These are phyloP conservation scores for Vicia villosa DNA, from an alignment of 306 rosid species.

Conservation along the genomic window DNA sequence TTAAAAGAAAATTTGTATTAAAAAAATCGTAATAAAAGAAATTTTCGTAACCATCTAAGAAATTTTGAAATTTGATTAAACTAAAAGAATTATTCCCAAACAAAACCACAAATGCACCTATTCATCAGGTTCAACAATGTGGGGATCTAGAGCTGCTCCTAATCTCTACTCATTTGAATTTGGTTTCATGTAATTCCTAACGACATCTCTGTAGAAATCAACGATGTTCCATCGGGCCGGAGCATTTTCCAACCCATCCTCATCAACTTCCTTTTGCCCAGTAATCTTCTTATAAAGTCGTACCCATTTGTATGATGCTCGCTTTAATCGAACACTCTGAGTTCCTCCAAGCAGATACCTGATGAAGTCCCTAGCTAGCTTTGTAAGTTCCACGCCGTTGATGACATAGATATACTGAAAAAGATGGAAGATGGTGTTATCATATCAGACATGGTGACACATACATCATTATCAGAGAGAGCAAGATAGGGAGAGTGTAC, in stretches of 20 bases:
- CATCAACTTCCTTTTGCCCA: slow-evolving; percentile 40
- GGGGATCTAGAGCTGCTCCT: background rate
- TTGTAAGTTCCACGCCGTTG: slow-evolving; percentile 62
- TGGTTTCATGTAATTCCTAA: slow-evolving; percentile 37
- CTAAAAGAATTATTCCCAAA: background rate
- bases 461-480: background rate
- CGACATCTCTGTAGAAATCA: slow-evolving; percentile 37
- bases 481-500: slow-evolving; percentile 41
- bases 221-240: slow-evolving; percentile 45
- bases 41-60: background rate
- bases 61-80: background rate
- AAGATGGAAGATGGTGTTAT: slow-evolving; percentile 29
- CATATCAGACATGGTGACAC: background rate
- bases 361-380: slow-evolving; percentile 66
- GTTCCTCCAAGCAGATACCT: slow-evolving; percentile 59
- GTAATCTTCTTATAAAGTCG: slow-evolving; percentile 39
- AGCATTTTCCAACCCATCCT: slow-evolving; percentile 47
- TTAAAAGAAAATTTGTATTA: background rate
- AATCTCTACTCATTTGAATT: slow-evolving; percentile 17
- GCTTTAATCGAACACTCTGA: slow-evolving; percentile 67
- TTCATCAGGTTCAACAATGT: slow-evolving; percentile 6
- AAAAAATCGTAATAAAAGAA: background rate
- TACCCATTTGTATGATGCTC: slow-evolving; percentile 52
- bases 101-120: background rate
- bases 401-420: slow-evolving; percentile 72